Evolutionary conservation across 2,329 filamentous ascomycete species (phyloP).

Genomic region (Pseudophaeomoniella oleicola): DNA sequence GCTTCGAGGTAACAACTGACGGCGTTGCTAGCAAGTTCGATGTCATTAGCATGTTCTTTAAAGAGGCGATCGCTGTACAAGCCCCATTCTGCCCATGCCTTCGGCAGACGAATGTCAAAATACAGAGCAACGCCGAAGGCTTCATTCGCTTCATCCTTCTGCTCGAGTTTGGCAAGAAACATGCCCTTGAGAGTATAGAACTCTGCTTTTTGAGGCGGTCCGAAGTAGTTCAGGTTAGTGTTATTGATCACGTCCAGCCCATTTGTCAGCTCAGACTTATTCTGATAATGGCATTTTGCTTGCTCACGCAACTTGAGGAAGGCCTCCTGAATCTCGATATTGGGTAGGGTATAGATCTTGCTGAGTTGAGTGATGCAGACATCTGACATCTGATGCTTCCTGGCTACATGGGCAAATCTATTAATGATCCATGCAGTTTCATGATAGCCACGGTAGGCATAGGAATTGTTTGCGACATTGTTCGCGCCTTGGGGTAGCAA

Average conservation of each 20-base stretch:
- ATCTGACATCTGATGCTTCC: conserved; percentile 91
- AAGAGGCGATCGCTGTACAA: conserved; percentile 96
- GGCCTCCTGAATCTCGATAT: conserved; percentile 98
- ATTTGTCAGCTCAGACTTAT: conserved; percentile 77
- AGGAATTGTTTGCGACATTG: conserved; percentile 78
- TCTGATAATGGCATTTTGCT: conserved; percentile 97
- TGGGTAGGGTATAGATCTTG: conserved; percentile 94
- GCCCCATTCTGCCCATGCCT: conserved; percentile 98
- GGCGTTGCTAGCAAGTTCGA: conserved; percentile 76
- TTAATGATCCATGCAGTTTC: conserved; percentile 99
- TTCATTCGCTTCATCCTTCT: conserved; percentile 81
- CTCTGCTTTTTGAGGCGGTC: conserved; percentile 87
- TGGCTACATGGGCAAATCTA: conserved; percentile 89
- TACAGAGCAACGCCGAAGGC: conserved; percentile 91
- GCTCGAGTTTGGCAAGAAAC: conserved; percentile 88
- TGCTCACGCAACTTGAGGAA: conserved; percentile 98
- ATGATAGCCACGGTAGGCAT: conserved; percentile 92
- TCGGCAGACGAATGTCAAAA: conserved; percentile 88
- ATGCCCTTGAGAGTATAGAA: conserved; percentile 99
- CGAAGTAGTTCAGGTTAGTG: conserved; percentile 97
- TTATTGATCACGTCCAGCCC: conserved; percentile 98
- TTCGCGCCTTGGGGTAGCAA: conserved; percentile 67
- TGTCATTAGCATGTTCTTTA: conserved; percentile 72
- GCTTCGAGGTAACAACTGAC: conserved; percentile 94
- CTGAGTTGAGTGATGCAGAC: conserved; percentile 96